Evolutionary conservation across 768 basidiomycete genomes (phyloP), one percentile per base, ranked within the genome.

Genomic region (Pulveroboletus sp.): DNA sequence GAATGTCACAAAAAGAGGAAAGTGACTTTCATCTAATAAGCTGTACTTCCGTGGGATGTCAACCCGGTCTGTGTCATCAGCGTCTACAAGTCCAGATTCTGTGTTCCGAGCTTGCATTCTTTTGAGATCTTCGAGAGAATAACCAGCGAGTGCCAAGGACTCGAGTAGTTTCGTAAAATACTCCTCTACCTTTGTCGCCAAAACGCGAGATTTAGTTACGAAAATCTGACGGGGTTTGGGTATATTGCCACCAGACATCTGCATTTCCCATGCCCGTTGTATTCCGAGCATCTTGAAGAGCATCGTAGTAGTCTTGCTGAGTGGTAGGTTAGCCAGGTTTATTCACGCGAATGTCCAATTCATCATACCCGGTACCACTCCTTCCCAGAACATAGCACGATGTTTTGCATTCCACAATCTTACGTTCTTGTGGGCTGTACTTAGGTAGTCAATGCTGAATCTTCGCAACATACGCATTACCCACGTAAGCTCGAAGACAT

Each of bases 241-340:
- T 32, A 71, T 62, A 16, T 61, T 67, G 7, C 29, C 13, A n/a
- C 29, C 38, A 8, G 45, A 45, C 2, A 6, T 9, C 20, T 68
- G 63, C 21, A 70, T 50, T 33, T 76, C 63, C 66, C 75, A 82
- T 3, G 77, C 72, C n/a, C 76, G 68, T 54, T 88, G 82, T 7
- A 86, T 78, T 2, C 78, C 75, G 2, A 87, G 71, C 77, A 89
- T 87, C 62, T 85, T 87, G 70, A 83, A 85, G 1, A 89, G 68
- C 76, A 89, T 86, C 0, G 85, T 83, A 0, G 87, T 88, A 0
- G 84, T 88, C 73, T 87, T 87, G 1, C 86, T 86, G 33, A 16
- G 21, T n/a, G 2, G 4, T 17, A 12, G 20, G 19, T 57, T 38
- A 51, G 48, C 13, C 16, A 6, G 20, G 12, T 2, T n/a, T 21